Evolutionary conservation across 192 early-diverging fungal genomes (phyloP).

Genomic region (Entomortierella lignicola): DNA sequence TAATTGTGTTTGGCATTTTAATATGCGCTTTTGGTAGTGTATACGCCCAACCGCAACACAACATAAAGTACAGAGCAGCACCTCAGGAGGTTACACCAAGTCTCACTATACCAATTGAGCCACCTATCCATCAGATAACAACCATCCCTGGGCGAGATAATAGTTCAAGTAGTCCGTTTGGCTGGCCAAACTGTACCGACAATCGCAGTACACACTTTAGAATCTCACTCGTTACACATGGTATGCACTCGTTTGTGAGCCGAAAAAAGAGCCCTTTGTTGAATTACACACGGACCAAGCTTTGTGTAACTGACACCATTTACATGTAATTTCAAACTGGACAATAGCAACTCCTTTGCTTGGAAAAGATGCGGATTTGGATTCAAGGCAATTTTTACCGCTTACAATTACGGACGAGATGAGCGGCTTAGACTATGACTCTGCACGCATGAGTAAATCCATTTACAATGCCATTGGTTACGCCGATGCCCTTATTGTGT

Average conservation of each 20-base stretch:
- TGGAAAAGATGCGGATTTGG: not conserved
- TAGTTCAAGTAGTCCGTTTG: not conserved
- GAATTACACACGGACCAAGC: not conserved
- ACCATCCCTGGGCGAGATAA: not conserved
- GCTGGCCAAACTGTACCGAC: slow-evolving; percentile 13
- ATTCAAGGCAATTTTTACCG: slow-evolving; percentile 11
- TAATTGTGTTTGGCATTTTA: not conserved
- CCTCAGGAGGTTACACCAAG: not conserved
- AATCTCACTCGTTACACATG: slow-evolving; percentile 28
- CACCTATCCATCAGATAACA: not conserved
- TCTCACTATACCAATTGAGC: not conserved
- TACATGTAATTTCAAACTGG: not conserved
- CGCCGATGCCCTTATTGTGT: slow-evolving; percentile 43
- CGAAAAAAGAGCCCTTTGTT: not conserved
- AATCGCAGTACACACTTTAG: not conserved
- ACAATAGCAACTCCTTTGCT: slow-evolving; percentile 1
- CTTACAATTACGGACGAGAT: slow-evolving; percentile 12
- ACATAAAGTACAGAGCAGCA: not conserved
- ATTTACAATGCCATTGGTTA: slow-evolving; percentile 24
- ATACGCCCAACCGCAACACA: not conserved
- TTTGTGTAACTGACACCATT: not conserved
- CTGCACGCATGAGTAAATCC: slow-evolving; percentile 16
- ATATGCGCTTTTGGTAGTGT: not conserved
- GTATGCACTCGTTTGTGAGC: not conserved
- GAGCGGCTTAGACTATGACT: slow-evolving; percentile 30